Base-by-base conservation (phyloP, 179 eudicot genomes). In the Beta lomatogona region DNA sequence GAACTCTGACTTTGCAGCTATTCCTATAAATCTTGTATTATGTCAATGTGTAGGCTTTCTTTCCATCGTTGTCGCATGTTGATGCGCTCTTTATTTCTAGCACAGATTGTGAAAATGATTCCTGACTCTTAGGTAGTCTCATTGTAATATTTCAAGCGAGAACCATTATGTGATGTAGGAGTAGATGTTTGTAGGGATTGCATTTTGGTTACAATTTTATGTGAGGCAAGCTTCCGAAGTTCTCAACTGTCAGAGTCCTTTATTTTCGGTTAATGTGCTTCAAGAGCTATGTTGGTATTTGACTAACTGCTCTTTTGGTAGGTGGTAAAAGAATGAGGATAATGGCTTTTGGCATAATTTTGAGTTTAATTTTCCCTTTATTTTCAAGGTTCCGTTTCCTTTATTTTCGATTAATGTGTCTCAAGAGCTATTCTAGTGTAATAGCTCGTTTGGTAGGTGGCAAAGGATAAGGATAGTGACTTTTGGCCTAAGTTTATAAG, bases 101-200 rank as follows among this genome's bases (percentile, higher is more conserved):
- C 59, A 52, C 77, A 65, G 86, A 58, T 84, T 84, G 79, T 81
- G 81, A 64, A 80, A 77, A 71, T 50, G 64, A 48, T 73, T 77
- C 44, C 69, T 22, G 28, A 73, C 60, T 71, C 75, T 22, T 58
- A 68, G 70, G 57, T 67, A 81, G 79, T 73, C 83, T 63, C 44
- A 44, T 68, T 76, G 76, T 69, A 81, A 76, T 50, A 52, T 16
- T 64, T 75, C 19, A 25, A 67, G 53, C 4, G 46, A 25, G 65
- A 79, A 74, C 74, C 19, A 64, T 52, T 76, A 1, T 50, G 75
- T 75, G 69, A 75, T 66, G 44, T 48, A 58, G 59, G 25, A 14
- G 57, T n/a, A 57, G 41, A 22, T 25, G 16, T 63, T 65, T 66
- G 46, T 36, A 31, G 12, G 61, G 10, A 15, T 68, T 68, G 52